A percentile compares a stretch with the other conserved stretches of the same genome.
phyloP scores from a whole-genome alignment of 495 filamentous ascomycete genomes.

The Talaromyces trachyspermus region DNA sequence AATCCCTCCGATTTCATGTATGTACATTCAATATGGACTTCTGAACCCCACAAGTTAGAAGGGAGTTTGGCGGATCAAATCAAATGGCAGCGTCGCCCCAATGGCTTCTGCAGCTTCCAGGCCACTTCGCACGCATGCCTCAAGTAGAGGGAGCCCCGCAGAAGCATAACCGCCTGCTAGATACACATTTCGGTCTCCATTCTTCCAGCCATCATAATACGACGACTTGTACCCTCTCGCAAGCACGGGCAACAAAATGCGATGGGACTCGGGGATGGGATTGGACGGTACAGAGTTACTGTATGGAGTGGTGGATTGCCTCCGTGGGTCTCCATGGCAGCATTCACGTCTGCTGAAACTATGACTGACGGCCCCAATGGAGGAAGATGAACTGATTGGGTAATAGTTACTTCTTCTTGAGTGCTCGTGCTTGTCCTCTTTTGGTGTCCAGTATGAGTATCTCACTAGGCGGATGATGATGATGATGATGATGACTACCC shows the following conservation, averaged over 20 bases:
- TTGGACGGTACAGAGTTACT: not conserved
- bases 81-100: not conserved
- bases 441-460: not conserved
- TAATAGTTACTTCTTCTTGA: not conserved
- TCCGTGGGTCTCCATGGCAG: too few species aligned
- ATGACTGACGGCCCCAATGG: not conserved
- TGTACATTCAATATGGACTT: too few species aligned
- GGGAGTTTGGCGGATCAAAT: not conserved
- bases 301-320: not conserved
- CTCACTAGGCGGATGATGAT: not conserved
- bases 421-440: too few species aligned
- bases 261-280: not conserved
- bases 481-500: too few species aligned
- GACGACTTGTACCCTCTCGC: not conserved
- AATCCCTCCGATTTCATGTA: too few species aligned
- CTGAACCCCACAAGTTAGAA: too few species aligned
- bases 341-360: not conserved
- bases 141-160: not conserved
- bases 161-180: not conserved
- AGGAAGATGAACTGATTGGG: not conserved
- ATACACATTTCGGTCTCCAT: conserved; percentile 1
- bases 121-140: not conserved
- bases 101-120: not conserved
- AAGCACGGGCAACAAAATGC: not conserved
- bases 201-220: not conserved